Base-by-base conservation (phyloP, 495 filamentous ascomycete species). In the Aspergillus asperescens region DNA sequence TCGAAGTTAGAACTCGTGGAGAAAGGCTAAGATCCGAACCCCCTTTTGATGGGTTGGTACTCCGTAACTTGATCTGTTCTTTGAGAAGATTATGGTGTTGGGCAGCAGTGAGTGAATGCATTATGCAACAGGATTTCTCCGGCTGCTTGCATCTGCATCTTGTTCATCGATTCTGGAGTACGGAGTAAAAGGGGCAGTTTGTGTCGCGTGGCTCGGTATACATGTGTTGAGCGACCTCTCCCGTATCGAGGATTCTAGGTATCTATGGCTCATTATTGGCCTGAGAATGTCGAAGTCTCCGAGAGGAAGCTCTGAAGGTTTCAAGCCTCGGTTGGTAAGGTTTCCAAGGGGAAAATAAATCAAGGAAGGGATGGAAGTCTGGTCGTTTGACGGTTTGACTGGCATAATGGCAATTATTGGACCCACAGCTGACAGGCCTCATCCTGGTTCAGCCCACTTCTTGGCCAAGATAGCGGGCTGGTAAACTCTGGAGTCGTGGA, bases 1-100 rank as follows among this genome's bases (percentile, higher is more conserved):
- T 57, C 48, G 38, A 50, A 50, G 34, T n/a, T 43, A 50, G 50
- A 58, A 58, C 46, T 23, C 39, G 50, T 58, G 56, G 51, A 54
- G 50, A 4, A 28, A 53, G 37, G 37, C 37, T 10, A 55, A 19
- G n/a, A 25, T 15, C 35, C 27, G 27, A 31, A 7, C 23, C 29
- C 25, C 27, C 40, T 47, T 25, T 5, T 25, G 4, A 12, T 10
- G 37, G 20, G 37, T 9, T 20, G 37, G 37, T 40, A 29, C 27
- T 29, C n/a, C 37, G 37, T 40, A n/a, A n/a, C 31, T 12, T 34
- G 9, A n/a, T 8, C 31, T 34, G 4, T 4, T 3, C 4, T 34
- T 8, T 34, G 31, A n/a, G 20, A 27, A 40, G 7, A 5, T 35
- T 16, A 4, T 16, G 13, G 16, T 12, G 32, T 35, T 16, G 32